Evolutionary conservation across 768 basidiomycete species (phyloP).

Genomic region (Termitomyces sp.): DNA sequence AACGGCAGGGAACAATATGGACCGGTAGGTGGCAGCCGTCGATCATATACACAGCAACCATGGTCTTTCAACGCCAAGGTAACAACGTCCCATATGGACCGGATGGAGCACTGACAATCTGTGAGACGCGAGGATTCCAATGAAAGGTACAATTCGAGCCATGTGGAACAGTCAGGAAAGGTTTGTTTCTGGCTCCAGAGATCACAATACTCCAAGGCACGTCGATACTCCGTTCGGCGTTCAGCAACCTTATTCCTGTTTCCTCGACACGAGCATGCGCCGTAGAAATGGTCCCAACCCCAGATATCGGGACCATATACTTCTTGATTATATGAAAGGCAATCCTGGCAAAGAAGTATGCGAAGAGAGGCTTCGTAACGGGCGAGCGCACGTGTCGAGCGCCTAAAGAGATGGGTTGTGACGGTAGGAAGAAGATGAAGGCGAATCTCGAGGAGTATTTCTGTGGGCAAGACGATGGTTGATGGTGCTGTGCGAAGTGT

Average conservation of each 20-base stretch:
- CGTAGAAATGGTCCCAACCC: slow-evolving; percentile 52
- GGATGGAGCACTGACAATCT: slow-evolving; percentile 12
- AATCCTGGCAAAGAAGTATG: slow-evolving; percentile 46
- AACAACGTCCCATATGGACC: slow-evolving; percentile 45
- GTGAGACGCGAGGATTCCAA: slow-evolving; percentile 28
- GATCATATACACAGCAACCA: slow-evolving; percentile 37
- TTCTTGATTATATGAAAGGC: slow-evolving; percentile 49
- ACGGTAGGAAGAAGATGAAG: slow-evolving; percentile 42
- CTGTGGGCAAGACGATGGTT: slow-evolving; percentile 39
- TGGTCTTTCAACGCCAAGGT: slow-evolving; percentile 39
- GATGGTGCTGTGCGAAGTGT: slow-evolving; percentile 14
- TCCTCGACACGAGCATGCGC: slow-evolving; percentile 45
- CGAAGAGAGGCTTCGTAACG: slow-evolving; percentile 40
- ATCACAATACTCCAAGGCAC: slow-evolving; percentile 8
- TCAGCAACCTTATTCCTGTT: slow-evolving; percentile 5
- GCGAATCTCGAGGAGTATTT: slow-evolving; percentile 54
- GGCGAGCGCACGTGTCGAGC: slow-evolving; percentile 41
- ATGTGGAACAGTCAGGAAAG: slow-evolving; percentile 41
- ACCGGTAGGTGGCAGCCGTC: not conserved
- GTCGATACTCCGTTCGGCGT: slow-evolving; percentile 1
- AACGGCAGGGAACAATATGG: slow-evolving; percentile 9
- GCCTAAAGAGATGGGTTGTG: slow-evolving; percentile 38
- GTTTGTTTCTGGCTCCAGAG: slow-evolving; percentile 22
- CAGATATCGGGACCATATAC: slow-evolving; percentile 53
- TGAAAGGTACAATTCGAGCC: slow-evolving; percentile 48